phyloP scores from a whole-genome alignment of 768 basidiomycete species.

The Collybia sp. region DNA sequence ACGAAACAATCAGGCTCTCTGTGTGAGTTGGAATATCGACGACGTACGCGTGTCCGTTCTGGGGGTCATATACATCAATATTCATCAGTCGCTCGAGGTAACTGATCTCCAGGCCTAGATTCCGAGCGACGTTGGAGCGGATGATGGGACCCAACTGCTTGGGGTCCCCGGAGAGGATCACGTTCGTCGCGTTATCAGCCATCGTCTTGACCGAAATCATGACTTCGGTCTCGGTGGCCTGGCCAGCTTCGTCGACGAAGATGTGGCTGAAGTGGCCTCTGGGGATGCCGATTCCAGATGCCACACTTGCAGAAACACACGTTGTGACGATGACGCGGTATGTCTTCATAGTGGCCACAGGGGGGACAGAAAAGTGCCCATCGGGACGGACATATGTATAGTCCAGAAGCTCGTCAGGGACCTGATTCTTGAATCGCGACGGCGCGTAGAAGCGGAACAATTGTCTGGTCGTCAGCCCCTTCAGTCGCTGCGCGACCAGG shows the following conservation, averaged over 20 bases:
- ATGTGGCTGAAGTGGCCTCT: slow-evolving; percentile 65
- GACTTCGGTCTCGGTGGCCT: slow-evolving; percentile 65
- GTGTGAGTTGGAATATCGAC: slow-evolving; percentile 1
- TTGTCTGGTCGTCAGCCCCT: slow-evolving; percentile 21
- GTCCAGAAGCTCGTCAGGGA: slow-evolving; percentile 37
- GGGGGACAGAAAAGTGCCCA: slow-evolving; percentile 36
- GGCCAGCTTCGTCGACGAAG: slow-evolving; percentile 70
- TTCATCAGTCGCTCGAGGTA: slow-evolving; percentile 60
- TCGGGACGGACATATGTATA: slow-evolving; percentile 29
- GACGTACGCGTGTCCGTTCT: slow-evolving; percentile 22
- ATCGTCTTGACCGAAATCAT: slow-evolving; percentile 62
- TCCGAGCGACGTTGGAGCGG: slow-evolving; percentile 48
- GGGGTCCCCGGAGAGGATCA: slow-evolving; percentile 65
- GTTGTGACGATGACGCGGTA: slow-evolving; percentile 61
- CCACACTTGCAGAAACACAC: slow-evolving; percentile 57
- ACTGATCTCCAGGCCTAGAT: slow-evolving; percentile 53
- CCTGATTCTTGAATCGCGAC: slow-evolving; percentile 36
- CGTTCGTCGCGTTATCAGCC: slow-evolving; percentile 45
- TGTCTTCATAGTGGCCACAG: slow-evolving; percentile 26
- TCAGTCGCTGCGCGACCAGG: slow-evolving; percentile 45
- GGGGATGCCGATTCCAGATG: slow-evolving; percentile 49
- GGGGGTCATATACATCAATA: slow-evolving; percentile 33
- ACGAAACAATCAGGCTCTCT: slow-evolving; percentile 1
- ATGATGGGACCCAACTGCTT: slow-evolving; percentile 72
- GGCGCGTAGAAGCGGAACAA: slow-evolving; percentile 57